Base-by-base conservation (phyloP, 192 early-diverging fungal genomes). In the Umbelopsis ramanniana region DNA sequence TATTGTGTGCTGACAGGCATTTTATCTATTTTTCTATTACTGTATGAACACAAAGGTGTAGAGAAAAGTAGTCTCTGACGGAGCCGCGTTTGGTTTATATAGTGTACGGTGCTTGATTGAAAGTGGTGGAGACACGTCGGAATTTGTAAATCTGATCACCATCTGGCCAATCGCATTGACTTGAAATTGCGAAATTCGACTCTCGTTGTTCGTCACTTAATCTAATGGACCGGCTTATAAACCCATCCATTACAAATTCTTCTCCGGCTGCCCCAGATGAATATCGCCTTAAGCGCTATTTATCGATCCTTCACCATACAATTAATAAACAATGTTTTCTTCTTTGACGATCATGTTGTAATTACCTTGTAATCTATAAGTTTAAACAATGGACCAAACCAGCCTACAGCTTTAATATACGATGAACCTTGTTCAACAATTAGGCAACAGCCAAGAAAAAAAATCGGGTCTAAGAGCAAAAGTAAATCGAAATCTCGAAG, bases 1-100 rank as follows among this genome's bases (percentile, higher is more conserved):
- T 43, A 71, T 43, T 66, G 14, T 38, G 71, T 74, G 68, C 24
- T 69, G 69, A 66, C 53, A 74, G 79, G 79, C 79, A 80, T 80
- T 10, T 37, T 70, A 19, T 52, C 40, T 47, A 1, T 75, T 29
- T 45, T 21, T 69, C 8, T 50, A 68, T 68, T 38, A 54, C n/a
- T 53, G 54, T 2, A 37, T 15, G 67, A 50, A 67, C 8, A 52
- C 46, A 50, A 37, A 53, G 35, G 66, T 74, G 24, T 63, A 19
- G 23, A 35, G 10, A 66, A 54, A 48, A 38, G 10, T 43, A 50
- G 19, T 67, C 15, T 50, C 33, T 53, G 38, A 21, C 26, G 23
- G 19, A 46, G n/a, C 52, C 14, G 23, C 3, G 23, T 22, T 33
- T 19, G 26, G 8, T 38, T 22, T 45, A 35, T 52, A 70, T 48